Conservation (phyloP, 148 eudicot species). For the Linanthus parryae region DNA sequence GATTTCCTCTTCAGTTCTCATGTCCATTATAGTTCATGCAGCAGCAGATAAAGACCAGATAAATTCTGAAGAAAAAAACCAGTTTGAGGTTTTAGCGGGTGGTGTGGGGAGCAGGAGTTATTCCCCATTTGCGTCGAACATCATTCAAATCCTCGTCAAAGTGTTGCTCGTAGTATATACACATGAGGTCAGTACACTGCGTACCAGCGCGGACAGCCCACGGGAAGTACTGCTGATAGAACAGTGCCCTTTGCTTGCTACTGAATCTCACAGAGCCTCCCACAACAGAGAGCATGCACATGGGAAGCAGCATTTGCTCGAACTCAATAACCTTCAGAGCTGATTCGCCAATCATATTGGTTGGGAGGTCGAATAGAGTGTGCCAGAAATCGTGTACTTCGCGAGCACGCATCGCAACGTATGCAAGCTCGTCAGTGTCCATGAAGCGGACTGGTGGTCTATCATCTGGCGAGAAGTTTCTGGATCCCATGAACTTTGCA, state of each 20-base stretch:
- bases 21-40: too few species aligned
- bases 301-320: conserved; percentile 92
- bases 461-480: conserved; percentile 92
- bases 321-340: conserved; percentile 92
- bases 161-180: conserved; percentile 78
- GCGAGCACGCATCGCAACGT: conserved; percentile 80
- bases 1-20: too few species aligned
- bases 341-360: conserved; percentile 93
- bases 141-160: conserved; percentile 79
- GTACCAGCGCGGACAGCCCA: conserved; percentile 89
- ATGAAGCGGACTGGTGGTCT: conserved; percentile 86
- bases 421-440: conserved; percentile 84
- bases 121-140: conserved; percentile 76
- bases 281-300: conserved; percentile 79
- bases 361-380: conserved; percentile 83
- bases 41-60: too few species aligned
- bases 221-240: conserved; percentile 82
- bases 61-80: too few species aligned
- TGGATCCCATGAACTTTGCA: conserved; percentile 91
- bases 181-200: conserved; percentile 68
- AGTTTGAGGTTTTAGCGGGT: too few species aligned
- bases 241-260: conserved; percentile 59
- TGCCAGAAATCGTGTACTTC: conserved; percentile 99
- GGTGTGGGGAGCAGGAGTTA: conserved; percentile 86
- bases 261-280: conserved; percentile 87